Evolutionary conservation across 805 yeast species (phyloP), one percentile per base, ranked within the genome.

Genomic region (Komagataella kurtzmanii): DNA sequence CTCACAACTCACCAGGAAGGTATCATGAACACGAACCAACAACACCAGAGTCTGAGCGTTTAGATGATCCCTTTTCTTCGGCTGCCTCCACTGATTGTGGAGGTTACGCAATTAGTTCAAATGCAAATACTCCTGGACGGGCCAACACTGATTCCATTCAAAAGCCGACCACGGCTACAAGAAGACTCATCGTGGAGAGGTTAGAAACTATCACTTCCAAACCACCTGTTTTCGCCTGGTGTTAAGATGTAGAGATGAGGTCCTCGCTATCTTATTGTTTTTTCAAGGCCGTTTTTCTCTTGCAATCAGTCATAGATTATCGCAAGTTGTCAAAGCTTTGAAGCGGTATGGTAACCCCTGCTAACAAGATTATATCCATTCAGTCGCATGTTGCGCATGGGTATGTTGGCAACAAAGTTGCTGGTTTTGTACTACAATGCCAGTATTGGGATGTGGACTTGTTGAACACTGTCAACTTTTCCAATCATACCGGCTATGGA

Each of bases 331-430:
- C 14, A 14, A 30, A 4, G 40, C 12, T 30, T 30, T 30, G 4
- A 14, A 30, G 6, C 40, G 40, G 40, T 30, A 30, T 50, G 50
- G 19, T 53, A 18, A 46, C 6, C 8, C 53, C 53, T 7, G 52
- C 65, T n/a, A 54, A 50, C 40, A 56, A 64, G 21, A 64, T 79
- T 0, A 67, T 81, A 5, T 75, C 83, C 0, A 70, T 81, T 3
- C 86, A 80, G 64, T 81, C 87, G 5, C 88, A 83, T 61, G 88
- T 82, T 12, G 82, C 75, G 6, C 88, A 82, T 61, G 88, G 88
- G 2, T 82, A 81, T 56, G 88, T 83, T 43, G 88, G 88, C 0
- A 81, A 81, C 56, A 76, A 79, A 56, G 84, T 85, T 0, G 75
- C 81, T 2, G 74, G 82, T 0, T 82, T 82, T 59, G 86, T 87